These are phyloP conservation scores for Bremia lactucae DNA, from an alignment of 352 stramenopile species.

Conservation along the genomic window DNA sequence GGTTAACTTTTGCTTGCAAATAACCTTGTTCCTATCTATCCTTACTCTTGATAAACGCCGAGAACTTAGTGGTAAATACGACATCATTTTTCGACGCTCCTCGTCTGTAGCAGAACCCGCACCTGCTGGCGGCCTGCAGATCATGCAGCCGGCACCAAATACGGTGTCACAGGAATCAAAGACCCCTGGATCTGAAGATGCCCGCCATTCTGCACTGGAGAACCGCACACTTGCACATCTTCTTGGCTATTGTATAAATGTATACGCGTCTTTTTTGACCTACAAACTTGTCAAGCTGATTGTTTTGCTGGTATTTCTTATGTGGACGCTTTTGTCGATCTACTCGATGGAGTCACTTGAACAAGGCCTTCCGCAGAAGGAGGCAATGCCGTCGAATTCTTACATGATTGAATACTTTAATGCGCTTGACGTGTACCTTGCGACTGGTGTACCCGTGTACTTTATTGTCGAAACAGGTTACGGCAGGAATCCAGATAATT, in stretches of 20 bases:
- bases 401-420: constrained; percentile 67
- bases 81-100: constrained; percentile 34
- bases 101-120: constrained; percentile 9
- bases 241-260: constrained; percentile 33
- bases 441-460: constrained; percentile 48
- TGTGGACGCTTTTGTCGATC: constrained; percentile 38
- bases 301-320: constrained; percentile 37
- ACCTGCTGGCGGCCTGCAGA: constrained; percentile 7
- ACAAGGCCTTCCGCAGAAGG: constrained; percentile 42
- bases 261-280: constrained; percentile 37
- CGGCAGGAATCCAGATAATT: constrained; percentile 33
- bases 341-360: constrained; percentile 41
- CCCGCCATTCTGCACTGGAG: constrained; percentile 5
- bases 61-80: constrained; percentile 39
- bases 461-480: constrained; percentile 54
- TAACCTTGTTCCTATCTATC: constrained; percentile 52
- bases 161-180: constrained; percentile 24
- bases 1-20: constrained; percentile 53
- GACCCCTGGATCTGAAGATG: constrained; percentile 12
- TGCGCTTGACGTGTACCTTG: constrained; percentile 38
- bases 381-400: constrained; percentile 52
- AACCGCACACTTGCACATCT: constrained; percentile 14
- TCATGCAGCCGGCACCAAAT: constrained; percentile 11
- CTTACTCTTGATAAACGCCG: constrained; percentile 54
- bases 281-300: constrained; percentile 39